Evolutionary conservation across 2,329 filamentous ascomycete genomes (phyloP).

Genomic region (Lachnellula willkommii): DNA sequence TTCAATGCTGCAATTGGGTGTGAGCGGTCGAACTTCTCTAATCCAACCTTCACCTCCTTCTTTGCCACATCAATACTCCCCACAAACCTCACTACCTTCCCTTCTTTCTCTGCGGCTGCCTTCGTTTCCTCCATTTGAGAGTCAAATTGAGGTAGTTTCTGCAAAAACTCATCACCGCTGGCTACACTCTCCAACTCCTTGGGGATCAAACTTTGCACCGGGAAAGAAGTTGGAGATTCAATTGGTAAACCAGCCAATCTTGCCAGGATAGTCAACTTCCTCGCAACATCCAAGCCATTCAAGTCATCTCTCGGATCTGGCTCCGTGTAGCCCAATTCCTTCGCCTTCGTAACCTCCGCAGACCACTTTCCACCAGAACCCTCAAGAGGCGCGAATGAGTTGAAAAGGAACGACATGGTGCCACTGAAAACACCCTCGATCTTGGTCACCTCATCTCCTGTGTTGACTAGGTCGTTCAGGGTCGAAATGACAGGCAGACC

Average conservation of each 20-base stretch:
- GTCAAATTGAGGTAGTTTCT: slow-evolving; percentile 75
- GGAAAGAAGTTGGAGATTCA: slow-evolving; percentile 80
- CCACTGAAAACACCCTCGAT: slow-evolving; percentile 98
- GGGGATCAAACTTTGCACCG: slow-evolving; percentile 89
- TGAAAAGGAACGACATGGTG: slow-evolving; percentile 98
- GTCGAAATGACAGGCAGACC: slow-evolving; percentile 92
- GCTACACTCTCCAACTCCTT: slow-evolving; percentile 71
- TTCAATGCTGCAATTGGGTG: slow-evolving; percentile 92
- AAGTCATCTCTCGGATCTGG: slow-evolving; percentile 82
- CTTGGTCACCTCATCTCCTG: slow-evolving; percentile 82
- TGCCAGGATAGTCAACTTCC: slow-evolving; percentile 92
- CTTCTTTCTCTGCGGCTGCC: slow-evolving; percentile 73
- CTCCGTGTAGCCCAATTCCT: slow-evolving; percentile 88
- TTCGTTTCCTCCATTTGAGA: slow-evolving; percentile 85
- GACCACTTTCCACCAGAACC: slow-evolving; percentile 79
- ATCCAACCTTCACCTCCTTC: slow-evolving; percentile 80
- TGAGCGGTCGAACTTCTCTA: slow-evolving; percentile 81
- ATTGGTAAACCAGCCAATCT: slow-evolving; percentile 77
- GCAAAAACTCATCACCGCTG: slow-evolving; percentile 81
- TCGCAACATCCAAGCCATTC: slow-evolving; percentile 85
- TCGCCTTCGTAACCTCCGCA: slow-evolving; percentile 84
- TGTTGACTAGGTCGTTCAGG: slow-evolving; percentile 87
- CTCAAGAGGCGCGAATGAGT: slow-evolving; percentile 82
- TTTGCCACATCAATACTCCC: slow-evolving; percentile 84
- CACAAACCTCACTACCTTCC: slow-evolving; percentile 90